Evolutionary conservation across 495 filamentous ascomycete genomes (phyloP), one percentile per base, ranked within the genome.

Genomic region (Astrothelium macrocarpum): DNA sequence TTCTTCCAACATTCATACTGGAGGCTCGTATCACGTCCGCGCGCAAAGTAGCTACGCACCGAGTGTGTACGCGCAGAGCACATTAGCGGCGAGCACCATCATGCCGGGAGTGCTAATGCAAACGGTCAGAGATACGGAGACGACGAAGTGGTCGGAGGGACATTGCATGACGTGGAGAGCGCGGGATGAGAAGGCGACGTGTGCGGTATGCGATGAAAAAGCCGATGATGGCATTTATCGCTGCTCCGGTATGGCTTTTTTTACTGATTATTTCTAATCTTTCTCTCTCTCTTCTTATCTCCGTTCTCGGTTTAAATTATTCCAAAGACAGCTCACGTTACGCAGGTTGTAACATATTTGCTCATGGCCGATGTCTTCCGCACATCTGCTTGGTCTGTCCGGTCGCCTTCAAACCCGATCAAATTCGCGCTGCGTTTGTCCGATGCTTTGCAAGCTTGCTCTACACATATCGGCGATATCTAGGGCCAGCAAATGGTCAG

Each of bases 1-100:
- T 29, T 94, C 90, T 11, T 90, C 90, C 4, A 77, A 95, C 63
- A 87, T 85, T 62, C 85, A 85, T 25, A 90, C 43, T 5, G 49
- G 49, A 26, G 11, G 23, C 7, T 56, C 49, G 25, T 25, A 56
- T 29, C 45, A 92, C 66, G 82, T 84, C 64, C 81, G 87, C 58
- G 83, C 87, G 20, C 84, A 85, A 1, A 93, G 86, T 16, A 87
- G 85, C 2, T 98, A 98, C 77, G 92, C 94, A 1, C 93, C 94
- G 1, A 97, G 93, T 2, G 90, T 92, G 1, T 98, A 97, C 75
- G 94, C 94, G 1, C 90, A 93, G 69, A 96, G 92, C 18, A 98
- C 94, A 11, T 81, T 97, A n/a, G 94, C 94, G 32, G 94, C 94
- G n/a, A 96, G 91, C 16, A 98, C 94, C 0, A 87, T 98, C 70